phyloP scores from a whole-genome alignment of 306 rosid genomes.

The Rosa chinensis region DNA sequence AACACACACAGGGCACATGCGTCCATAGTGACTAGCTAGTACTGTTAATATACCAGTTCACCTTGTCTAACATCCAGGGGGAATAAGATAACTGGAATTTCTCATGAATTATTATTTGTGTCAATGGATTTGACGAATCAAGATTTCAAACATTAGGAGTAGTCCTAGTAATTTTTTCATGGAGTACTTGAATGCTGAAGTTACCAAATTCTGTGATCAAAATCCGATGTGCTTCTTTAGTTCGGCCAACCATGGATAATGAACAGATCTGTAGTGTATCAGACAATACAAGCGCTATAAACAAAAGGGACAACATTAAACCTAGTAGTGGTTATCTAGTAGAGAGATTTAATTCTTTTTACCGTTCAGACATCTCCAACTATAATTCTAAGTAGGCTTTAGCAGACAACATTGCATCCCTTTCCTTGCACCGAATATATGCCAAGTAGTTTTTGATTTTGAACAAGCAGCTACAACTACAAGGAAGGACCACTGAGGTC shows the following conservation, averaged over 20 bases:
- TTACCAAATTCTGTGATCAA: no score
- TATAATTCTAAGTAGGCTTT: background rate
- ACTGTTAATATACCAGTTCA: background rate
- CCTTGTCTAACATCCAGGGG: background rate
- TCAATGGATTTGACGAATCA: background rate
- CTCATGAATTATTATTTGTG: background rate
- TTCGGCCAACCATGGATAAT: no score
- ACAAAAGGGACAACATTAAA: no score
- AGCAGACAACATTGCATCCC: conserved; percentile 17
- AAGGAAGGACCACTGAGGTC: conserved; percentile 9
- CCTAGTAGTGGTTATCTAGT: no score
- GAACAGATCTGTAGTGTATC: no score
- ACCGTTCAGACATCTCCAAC: background rate
- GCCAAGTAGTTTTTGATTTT: conserved; percentile 8
- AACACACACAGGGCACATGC: background rate
- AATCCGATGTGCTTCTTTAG: no score
- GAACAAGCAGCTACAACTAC: background rate
- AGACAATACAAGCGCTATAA: no score
- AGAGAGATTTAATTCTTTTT: background rate
- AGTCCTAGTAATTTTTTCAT: background rate
- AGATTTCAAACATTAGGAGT: background rate
- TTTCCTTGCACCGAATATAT: conserved; percentile 26
- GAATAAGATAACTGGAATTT: background rate
- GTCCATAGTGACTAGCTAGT: background rate
- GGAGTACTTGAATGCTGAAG: background rate